Base-by-base conservation (phyloP, 140 eudicot species). In the Erigeron philadelphicus region DNA sequence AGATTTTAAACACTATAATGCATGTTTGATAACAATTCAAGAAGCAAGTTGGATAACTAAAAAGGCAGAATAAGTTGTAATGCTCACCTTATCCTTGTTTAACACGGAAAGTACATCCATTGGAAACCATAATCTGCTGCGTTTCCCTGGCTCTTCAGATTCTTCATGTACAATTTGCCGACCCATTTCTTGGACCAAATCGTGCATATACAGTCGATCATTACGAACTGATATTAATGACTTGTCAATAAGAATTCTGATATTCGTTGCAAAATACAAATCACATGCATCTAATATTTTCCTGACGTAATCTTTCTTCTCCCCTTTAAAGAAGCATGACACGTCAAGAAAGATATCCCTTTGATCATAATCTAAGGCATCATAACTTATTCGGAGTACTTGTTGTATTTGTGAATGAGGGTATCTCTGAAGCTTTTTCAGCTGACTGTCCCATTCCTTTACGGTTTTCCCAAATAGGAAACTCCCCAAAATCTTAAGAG, bases 121-220 rank as follows among this genome's bases (percentile, higher is more conserved):
- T 9, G 72, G 60, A 62, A 62, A 70, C 83, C 83, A 73, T 31
- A 79, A 64, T 65, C 83, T 79, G 31, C 83, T 81, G 19, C 64
- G 71, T 48, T 62, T 68, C 11, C 82, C 82, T 13, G 76, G 79
- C 18, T 81, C 76, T 11, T 68, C 71, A 10, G 81, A 72, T 18
- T 62, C 73, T 40, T 72, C 67, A 5, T 75, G 60, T 45, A 81
- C 85, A 40, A 81, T 72, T 21, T 77, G 59, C 82, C 82, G 40
- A 21, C 85, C 85, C 85, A 81, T 76, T 57, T 81, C 85, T 76
- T 81, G 85, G 13, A 81, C 49, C 75, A 76, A 61, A 56, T 81
- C 76, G 76, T 81, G 82, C 79, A 81, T 81, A 44, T 56, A 35
- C 70, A 81, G 49, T 2, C 56, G 61, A 31, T 18, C 63, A 10